These are phyloP conservation scores for Nephelium lappaceum DNA, from an alignment of 345 rosid genomes.

Conservation along the genomic window DNA sequence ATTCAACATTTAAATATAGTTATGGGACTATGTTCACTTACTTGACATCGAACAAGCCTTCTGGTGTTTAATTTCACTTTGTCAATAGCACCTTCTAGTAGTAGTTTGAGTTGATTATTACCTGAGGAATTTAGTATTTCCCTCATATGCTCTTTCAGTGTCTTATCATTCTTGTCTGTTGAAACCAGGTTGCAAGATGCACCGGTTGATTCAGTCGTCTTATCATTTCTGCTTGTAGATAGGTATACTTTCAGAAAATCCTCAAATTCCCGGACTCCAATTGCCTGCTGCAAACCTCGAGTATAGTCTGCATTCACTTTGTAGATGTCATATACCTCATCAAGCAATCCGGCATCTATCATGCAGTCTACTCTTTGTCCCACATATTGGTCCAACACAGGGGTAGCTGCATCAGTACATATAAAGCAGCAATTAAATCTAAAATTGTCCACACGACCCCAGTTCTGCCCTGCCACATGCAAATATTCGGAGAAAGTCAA, in stretches of 20 bases:
- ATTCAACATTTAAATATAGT: not conserved
- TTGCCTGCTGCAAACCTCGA: constrained; percentile 84
- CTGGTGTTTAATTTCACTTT: constrained; percentile 76
- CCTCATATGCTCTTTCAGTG: constrained; percentile 44
- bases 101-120: constrained; percentile 43
- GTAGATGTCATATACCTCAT: constrained; percentile 78
- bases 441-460: constrained; percentile 70
- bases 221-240: constrained; percentile 17
- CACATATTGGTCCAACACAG: constrained; percentile 70
- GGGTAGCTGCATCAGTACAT: constrained; percentile 66
- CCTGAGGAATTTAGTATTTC: constrained; percentile 38
- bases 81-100: constrained; percentile 70
- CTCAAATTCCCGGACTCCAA: constrained; percentile 89
- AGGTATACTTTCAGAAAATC: constrained; percentile 49
- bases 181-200: constrained; percentile 27
- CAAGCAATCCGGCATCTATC: constrained; percentile 77
- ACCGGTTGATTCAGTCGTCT: constrained; percentile 20
- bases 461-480: constrained; percentile 90
- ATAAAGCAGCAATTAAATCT: constrained; percentile 77
- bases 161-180: constrained; percentile 31
- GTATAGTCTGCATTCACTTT: constrained; percentile 65
- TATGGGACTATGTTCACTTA: constrained; percentile 37
- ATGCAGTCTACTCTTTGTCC: constrained; percentile 83
- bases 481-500: constrained; percentile 27
- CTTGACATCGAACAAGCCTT: constrained; percentile 91